Evolutionary conservation across 306 rosid species (phyloP), one percentile per base, ranked within the genome.

Genomic region (Vigna reflexopilosa): DNA sequence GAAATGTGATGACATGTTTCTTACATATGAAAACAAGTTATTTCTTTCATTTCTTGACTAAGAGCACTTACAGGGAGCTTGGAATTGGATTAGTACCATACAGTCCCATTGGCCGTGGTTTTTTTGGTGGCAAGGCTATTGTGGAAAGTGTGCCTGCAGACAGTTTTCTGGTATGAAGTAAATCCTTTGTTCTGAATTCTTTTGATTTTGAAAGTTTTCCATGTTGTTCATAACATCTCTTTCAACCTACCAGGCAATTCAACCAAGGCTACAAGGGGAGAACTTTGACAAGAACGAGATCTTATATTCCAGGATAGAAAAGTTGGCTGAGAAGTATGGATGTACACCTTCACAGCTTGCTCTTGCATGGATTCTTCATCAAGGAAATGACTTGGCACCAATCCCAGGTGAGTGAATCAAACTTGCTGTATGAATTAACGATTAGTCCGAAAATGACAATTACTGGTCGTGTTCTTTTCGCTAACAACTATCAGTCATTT

Each of bases 21-120:
- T 26, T 26, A 26, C 28, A 26, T 26, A 2, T 26, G 4, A 4
- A 4, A 30, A 30, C 34, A 30, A 30, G 34, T 30, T 30, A 30
- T 30, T 30, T 30, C 34, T 30, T 4, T 30, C 34, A 30, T 30
- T 30, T 30, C 0, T 4, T 30, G 34, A 30, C 34, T 30, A 30
- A 30, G 34, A 30, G 4, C 34, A n/a, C 38, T 64, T 78, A 5
- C 76, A 90, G 97, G 87, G 96, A 91, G 57, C 91, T 90, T 73
- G 93, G 96, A 7, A 90, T 94, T 73, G 97, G 91, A 61, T 73
- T 91, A 69, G 98, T 91, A 45, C 94, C 98, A n/a, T 94, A 90
- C 55, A 85, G 96, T 70, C 96, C 98, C 58, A 93, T 91, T 69
- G 96, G 98, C 7, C 93, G 90, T 38, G 98, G 94, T n/a, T 94